phyloP scores from a whole-genome alignment of 108 stramenopile species.

The Cafeteria roenbergensis region DNA sequence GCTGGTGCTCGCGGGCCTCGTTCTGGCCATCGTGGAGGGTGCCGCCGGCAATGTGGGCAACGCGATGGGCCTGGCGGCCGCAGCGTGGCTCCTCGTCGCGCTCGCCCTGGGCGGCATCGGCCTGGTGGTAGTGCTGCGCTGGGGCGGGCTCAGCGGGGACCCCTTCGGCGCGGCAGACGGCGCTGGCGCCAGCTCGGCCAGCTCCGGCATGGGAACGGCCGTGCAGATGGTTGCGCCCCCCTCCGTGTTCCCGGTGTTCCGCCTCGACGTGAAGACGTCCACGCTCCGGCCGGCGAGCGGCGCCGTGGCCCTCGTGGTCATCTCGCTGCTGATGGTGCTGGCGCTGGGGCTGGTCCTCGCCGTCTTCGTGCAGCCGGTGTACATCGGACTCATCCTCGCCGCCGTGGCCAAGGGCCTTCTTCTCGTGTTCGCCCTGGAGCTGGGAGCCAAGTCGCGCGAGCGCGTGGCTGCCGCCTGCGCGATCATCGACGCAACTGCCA shows the following conservation, averaged over 20 bases:
- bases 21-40: not conserved
- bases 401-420: not conserved
- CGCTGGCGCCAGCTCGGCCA: too few relatives aligned
- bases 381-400: not conserved
- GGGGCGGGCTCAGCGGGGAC: not conserved
- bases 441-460: not conserved
- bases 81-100: not conserved
- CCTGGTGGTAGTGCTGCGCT: not conserved
- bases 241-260: too few relatives aligned
- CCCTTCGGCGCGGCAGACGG: not conserved
- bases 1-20: not conserved
- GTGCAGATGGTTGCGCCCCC: too few relatives aligned
- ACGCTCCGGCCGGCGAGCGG: too few relatives aligned
- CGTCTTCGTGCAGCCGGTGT: not conserved
- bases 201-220: too few relatives aligned
- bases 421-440: not conserved
- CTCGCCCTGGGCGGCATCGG: not conserved
- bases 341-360: not conserved
- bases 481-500: too few relatives aligned
- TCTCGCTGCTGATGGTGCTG: not conserved
- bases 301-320: too few relatives aligned
- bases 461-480: not conserved
- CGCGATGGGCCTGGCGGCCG: not conserved
- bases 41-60: not conserved
- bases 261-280: too few relatives aligned